phyloP scores from a whole-genome alignment of 805 yeast species.

The Spencermartinsiella europaea region DNA sequence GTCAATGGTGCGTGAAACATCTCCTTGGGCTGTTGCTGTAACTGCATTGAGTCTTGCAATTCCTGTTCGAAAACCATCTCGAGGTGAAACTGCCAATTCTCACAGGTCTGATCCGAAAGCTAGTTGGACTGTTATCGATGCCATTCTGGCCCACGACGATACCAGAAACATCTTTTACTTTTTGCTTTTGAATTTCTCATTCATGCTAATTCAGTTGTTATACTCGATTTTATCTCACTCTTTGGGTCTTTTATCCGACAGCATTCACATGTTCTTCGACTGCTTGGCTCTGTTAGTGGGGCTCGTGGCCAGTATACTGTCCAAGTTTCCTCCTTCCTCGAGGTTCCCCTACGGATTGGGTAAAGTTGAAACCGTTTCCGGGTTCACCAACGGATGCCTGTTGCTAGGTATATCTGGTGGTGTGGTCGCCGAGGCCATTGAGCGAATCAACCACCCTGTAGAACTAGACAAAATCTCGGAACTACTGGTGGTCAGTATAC shows the following conservation, averaged over 20 bases:
- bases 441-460: conserved; percentile 74
- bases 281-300: conserved; percentile 90
- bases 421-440: conserved; percentile 79
- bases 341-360: conserved; percentile 81
- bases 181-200: conserved; percentile 75
- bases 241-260: conserved; percentile 84
- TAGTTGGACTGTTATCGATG: conserved; percentile 29
- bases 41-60: conserved; percentile 17
- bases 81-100: background rate
- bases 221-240: conserved; percentile 93
- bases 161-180: conserved; percentile 88
- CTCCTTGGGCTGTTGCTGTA: conserved; percentile 14
- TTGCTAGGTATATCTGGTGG: conserved; percentile 85
- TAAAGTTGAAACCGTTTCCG: conserved; percentile 86
- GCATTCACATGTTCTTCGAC: conserved; percentile 94
- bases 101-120: background rate
- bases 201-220: conserved; percentile 89
- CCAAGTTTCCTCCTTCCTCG: conserved; percentile 56
- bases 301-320: conserved; percentile 69
- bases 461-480: conserved; percentile 75
- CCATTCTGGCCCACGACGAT: conserved; percentile 51
- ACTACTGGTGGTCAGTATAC: conserved; percentile 70
- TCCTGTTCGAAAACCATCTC: conserved; percentile 9
- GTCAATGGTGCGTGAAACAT: conserved; percentile 8
- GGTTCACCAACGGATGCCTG: conserved; percentile 89